Evolutionary conservation across 495 filamentous ascomycete genomes (phyloP), one percentile per base, ranked within the genome.

Genomic region (Parachaetomium inaequale): DNA sequence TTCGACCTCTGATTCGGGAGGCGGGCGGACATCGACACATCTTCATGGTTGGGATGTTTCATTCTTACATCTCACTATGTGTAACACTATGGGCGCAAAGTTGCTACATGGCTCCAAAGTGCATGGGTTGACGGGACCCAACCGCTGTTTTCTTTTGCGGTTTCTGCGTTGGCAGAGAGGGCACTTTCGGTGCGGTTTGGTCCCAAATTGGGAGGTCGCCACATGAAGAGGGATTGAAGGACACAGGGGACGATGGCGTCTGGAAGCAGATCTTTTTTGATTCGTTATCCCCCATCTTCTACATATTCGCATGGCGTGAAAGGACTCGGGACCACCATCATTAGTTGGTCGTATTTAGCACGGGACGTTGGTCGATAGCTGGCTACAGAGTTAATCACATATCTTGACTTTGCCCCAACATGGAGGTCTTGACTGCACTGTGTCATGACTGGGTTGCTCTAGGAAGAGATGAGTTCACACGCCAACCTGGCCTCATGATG

Each of bases 1-100:
- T 68, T 66, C 17, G 69, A 66, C 19, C 53, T 70, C 50, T 70
- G 63, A 70, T 32, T 8, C 3, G 11, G 32, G 25, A 43, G 2
- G 2, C 11, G 34, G 10, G n/a, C n/a, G n/a, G n/a, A n/a, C 34
- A 38, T 14, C 40, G 19, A 15, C 17, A 15, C 31, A 38, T 19
- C 17, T 50, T 50, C 31, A 36, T 29, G 1, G 23, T 43, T 19
- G 58, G 34, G 50, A 40, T 26, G 49, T 26, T 36, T 5, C 38
- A 61, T 46, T 31, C 3, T 45, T 36, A 34, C n/a, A 19, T 25
- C 23, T 50, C 23, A 26, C 43, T 50, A 7, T 40, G 52, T 43
- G 51, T 51, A 60, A 4, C 8, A 38, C 40, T 40, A 56, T 43
- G 2, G 29, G 29, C 21, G 15, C 43, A 47, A 51, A 28, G 14